Conservation (phyloP, 768 basidiomycete genomes). For the Russula ochroleuca region DNA sequence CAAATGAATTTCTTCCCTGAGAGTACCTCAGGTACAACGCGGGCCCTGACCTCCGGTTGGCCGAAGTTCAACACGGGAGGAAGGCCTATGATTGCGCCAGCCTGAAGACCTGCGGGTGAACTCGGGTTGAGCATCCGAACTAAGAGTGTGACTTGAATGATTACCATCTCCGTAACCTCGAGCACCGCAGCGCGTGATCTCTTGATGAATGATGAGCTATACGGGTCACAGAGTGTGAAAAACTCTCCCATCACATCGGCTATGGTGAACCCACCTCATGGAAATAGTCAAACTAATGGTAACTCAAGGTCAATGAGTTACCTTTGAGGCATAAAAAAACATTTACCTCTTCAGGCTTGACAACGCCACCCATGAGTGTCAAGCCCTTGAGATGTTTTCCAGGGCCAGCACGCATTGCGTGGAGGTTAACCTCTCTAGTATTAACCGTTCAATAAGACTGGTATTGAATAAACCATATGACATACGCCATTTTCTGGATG, state of each 20-base stretch:
- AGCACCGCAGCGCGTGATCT: slow-evolving; percentile 48
- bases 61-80: slow-evolving; percentile 86
- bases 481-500: slow-evolving; percentile 77
- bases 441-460: slow-evolving; percentile 1
- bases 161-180: slow-evolving; percentile 78
- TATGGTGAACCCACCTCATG: slow-evolving; percentile 50
- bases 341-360: slow-evolving; percentile 69
- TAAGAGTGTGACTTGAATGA: neutral
- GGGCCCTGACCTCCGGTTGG: slow-evolving; percentile 51
- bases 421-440: slow-evolving; percentile 63
- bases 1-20: slow-evolving; percentile 79
- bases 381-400: slow-evolving; percentile 81
- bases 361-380: slow-evolving; percentile 66
- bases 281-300: slow-evolving; percentile 74
- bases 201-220: slow-evolving; percentile 41
- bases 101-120: slow-evolving; percentile 49
- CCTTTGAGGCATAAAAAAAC: neutral
- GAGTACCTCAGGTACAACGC: slow-evolving; percentile 57
- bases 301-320: neutral
- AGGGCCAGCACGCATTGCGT: slow-evolving; percentile 91
- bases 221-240: slow-evolving; percentile 1
- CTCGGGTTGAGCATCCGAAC: slow-evolving; percentile 1
- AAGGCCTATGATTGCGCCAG: slow-evolving; percentile 76
- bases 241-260: neutral
- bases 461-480: neutral